Evolutionary conservation across 805 yeast genomes (phyloP).

Genomic region (Henningerozyma blattae): DNA sequence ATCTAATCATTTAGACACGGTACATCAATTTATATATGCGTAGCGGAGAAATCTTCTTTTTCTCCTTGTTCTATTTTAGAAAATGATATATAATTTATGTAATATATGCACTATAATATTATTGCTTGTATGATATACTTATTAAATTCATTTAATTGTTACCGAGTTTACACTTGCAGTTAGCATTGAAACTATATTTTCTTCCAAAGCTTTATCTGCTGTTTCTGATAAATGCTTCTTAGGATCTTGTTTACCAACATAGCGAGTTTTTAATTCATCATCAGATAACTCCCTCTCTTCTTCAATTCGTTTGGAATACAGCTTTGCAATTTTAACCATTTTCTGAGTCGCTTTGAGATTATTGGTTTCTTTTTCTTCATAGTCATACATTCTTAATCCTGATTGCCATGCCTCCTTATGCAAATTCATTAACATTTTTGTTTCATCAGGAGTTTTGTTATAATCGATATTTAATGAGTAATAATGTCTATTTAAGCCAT

Average conservation of each 20-base stretch:
- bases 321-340: conserved; percentile 83
- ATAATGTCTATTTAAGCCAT: conserved; percentile 93
- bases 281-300: conserved; percentile 85
- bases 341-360: conserved; percentile 62
- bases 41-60: too few species aligned
- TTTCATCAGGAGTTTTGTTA: conserved; percentile 83
- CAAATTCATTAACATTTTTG: conserved; percentile 83
- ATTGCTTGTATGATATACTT: too few species aligned
- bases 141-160: conserved; percentile 70
- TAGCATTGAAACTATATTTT: conserved; percentile 74
- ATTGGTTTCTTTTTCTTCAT: conserved; percentile 60
- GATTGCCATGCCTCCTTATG: conserved; percentile 96
- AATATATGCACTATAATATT: too few species aligned
- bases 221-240: conserved; percentile 91
- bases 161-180: conserved; percentile 85
- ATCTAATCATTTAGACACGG: too few species aligned
- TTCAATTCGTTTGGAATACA: conserved; percentile 76
- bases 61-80: too few species aligned
- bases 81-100: too few species aligned
- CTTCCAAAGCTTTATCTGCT: conserved; percentile 77
- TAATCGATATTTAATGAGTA: conserved; percentile 92
- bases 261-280: conserved; percentile 86
- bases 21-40: too few species aligned
- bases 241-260: conserved; percentile 97
- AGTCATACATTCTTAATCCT: conserved; percentile 71